These are phyloP conservation scores for Phyllosticta citribraziliensis DNA, from an alignment of 2,329 filamentous ascomycete genomes.

Conservation along the genomic window DNA sequence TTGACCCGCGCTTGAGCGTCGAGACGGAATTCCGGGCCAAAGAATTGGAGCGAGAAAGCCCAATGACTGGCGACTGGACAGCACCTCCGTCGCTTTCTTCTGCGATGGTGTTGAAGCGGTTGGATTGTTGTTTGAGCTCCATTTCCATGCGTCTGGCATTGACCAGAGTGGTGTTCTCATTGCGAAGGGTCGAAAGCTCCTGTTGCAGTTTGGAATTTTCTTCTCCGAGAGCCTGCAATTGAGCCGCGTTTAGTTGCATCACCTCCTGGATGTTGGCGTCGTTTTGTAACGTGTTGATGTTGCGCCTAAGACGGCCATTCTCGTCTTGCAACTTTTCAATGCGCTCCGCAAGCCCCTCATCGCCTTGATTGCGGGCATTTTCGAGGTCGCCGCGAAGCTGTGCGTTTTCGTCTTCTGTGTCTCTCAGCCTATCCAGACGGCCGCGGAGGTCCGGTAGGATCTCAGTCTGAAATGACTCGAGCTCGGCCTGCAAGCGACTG, in stretches of 20 bases:
- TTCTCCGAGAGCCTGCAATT: constrained; percentile 64
- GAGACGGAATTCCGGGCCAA: constrained; percentile 46
- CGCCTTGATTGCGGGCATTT: constrained; percentile 5
- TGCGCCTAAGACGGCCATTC: constrained; percentile 1
- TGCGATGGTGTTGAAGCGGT: constrained; percentile 50
- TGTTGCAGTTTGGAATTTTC: constrained; percentile 74
- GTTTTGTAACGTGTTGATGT: constrained; percentile 5
- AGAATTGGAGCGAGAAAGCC: constrained; percentile 57
- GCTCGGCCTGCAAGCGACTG: constrained; percentile 77
- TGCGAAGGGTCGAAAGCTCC: constrained; percentile 42
- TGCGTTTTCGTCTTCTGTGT: constrained; percentile 63
- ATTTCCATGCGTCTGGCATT: constrained; percentile 40
- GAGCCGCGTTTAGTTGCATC: constrained; percentile 62
- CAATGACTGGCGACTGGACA: constrained; percentile 29
- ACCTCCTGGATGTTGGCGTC: constrained; percentile 42
- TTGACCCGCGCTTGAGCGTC: constrained; percentile 24
- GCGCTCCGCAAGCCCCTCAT: constrained; percentile 6
- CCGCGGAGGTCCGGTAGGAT: constrained; percentile 6
- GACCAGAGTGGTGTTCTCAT: constrained; percentile 52
- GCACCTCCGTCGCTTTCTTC: constrained; percentile 42
- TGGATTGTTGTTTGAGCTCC: constrained; percentile 33
- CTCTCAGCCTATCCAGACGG: constrained; percentile 38
- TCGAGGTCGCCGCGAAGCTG: constrained; percentile 45
- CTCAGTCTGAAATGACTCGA: constrained; percentile 40
- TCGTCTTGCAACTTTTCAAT: constrained; percentile 9